Evolutionary conservation across 495 filamentous ascomycete genomes (phyloP).

Genomic region (Tuber aestivum): DNA sequence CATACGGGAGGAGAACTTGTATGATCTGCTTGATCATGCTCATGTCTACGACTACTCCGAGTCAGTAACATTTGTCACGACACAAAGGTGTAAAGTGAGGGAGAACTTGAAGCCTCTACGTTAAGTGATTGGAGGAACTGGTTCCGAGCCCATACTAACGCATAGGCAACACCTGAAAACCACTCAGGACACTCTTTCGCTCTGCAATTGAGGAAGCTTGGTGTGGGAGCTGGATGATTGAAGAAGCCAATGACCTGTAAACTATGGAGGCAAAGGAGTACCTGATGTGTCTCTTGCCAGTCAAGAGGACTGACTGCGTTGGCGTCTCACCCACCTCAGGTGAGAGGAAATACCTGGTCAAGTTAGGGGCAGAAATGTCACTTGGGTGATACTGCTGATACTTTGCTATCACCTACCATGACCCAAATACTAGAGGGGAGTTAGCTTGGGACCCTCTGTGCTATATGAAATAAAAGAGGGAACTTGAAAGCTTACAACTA

Average conservation of each 20-base stretch:
- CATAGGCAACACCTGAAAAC: constrained; percentile 64
- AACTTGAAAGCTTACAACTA: constrained; percentile 45
- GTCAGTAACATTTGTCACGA: not conserved
- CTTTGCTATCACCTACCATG: constrained; percentile 45
- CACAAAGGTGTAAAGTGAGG: not conserved
- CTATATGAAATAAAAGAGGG: no score
- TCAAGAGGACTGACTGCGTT: constrained; percentile 66
- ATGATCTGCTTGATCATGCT: no score
- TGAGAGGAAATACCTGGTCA: constrained; percentile 67
- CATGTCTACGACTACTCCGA: no score
- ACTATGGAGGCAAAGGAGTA: constrained; percentile 90
- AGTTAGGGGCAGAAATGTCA: not conserved
- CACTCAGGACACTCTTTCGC: constrained; percentile 57
- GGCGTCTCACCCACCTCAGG: constrained; percentile 60
- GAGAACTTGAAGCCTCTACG: constrained; percentile 9
- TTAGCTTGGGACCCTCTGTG: not conserved
- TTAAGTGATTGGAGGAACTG: constrained; percentile 78
- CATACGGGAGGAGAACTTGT: no score
- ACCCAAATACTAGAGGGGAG: constrained; percentile 60
- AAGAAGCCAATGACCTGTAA: constrained; percentile 75
- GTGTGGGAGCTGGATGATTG: no score
- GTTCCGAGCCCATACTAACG: constrained; percentile 69
- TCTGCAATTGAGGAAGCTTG: constrained; percentile 66
- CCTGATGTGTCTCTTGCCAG: constrained; percentile 68
- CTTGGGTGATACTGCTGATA: not conserved